Base-by-base conservation (phyloP, 768 basidiomycete species). In the Dacryopinax spathularia region DNA sequence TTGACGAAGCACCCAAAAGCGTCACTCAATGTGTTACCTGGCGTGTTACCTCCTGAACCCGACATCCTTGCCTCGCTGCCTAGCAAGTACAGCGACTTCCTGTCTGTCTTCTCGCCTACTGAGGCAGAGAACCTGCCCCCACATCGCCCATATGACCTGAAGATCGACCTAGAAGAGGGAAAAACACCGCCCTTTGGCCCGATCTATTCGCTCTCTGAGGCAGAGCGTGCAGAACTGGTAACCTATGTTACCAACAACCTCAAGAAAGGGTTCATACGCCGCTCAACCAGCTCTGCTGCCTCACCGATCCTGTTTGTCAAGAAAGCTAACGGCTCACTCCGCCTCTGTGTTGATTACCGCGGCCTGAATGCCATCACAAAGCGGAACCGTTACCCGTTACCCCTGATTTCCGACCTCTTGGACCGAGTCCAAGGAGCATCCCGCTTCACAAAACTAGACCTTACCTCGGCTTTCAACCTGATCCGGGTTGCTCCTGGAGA, bases 341-440 rank as follows among this genome's bases (percentile, higher is more conserved):
- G 70, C 16, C 63, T 70, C 0, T 68, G 67, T 33, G 67, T 69
- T 39, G 68, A 66, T 60, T 70, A 69, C 60, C 60, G 67, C 84
- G 72, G 88, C 86, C 70, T 90, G 86, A 72, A 91, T n/a, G 63
- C 63, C 34, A 66, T 66, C 61, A 66, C 60, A 20, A 25, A 25
- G 20, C 68, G 66, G 64, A 67, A 72, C 60, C 56, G 62, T 1
- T 63, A 65, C 36, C 68, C 69, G 2, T 48, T 71, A 1, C 71
- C 71, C 9, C 65, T 69, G 9, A 69, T 69, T 15, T 22, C 34
- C 12, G 68, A 70, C 31, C 36, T 62, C 27, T n/a, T 71, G 25
- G 65, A 68, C 60, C 61, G 62, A 15, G 43, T 72, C 1, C 27
- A 20, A 15, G 25, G 60, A 5, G 68, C 68, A 20, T 66, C 63